Base-by-base conservation (phyloP, 2,329 filamentous ascomycete genomes). In the Fusarium ambrosium region DNA sequence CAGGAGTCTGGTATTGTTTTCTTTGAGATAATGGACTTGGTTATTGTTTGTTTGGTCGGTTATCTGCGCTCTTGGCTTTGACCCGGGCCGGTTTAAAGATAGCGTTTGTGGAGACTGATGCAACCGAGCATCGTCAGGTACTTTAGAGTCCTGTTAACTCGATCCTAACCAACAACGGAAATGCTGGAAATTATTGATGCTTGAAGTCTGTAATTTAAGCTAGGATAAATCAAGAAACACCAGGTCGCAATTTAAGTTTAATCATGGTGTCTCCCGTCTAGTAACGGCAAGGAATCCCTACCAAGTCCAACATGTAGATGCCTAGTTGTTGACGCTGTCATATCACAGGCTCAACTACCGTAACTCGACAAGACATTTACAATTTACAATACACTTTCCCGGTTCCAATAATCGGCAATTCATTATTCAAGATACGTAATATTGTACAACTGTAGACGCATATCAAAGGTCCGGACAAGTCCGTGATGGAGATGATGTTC, bases 101-200 rank as follows among this genome's bases (percentile, higher is more conserved):
- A 14, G 51, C 18, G 51, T 14, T 55, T 32, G 51, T 55, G 51
- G 51, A 53, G 51, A 55, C 51, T 55, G 48, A 20, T 32, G 45
- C 14, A 27, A 51, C 20, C 20, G 45, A 16, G n/a, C 14, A 51
- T 51, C 22, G 5, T 27, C 22, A 29, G 24, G 22, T n/a, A 51
- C 24, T 18, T 18, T n/a, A 9, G 16, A 29, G 16, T 7, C 45
- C 2, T 13, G 24, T 11, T 4, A 29, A 24, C 20, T 2, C 9
- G 3, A 51, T 29, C 24, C 4, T n/a, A n/a, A 10, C 16, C 27
- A 11, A 11, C 6, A 10, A 9, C 18, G 11, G n/a, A 4, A n/a
- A 20, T 53, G 6, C 13, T 32, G 6, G 7, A 11, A 55, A 14
- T 13, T 7, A 4, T 29, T n/a, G 2, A 51, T 29, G 8, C 16